Conservation (phyloP, 1,284 basidiomycete species). For the Tilletiaria anomala region DNA sequence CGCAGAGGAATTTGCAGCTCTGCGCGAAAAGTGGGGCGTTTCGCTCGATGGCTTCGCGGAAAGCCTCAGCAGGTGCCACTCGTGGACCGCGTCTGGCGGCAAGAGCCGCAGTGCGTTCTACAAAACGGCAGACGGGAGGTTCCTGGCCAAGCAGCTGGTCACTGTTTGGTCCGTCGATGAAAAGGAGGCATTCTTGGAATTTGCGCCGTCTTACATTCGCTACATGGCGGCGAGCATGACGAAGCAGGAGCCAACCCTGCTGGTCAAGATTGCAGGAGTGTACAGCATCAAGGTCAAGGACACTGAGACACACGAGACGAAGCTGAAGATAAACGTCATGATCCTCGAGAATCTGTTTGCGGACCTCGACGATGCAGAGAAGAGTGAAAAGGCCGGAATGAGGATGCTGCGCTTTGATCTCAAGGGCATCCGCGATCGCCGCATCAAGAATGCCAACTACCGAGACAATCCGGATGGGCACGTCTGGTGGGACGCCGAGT, state of each 20-base stretch:
- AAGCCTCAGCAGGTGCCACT: conserved; percentile 20
- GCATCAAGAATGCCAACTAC: conserved; percentile 9
- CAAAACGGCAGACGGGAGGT: conserved; percentile 22
- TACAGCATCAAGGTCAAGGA: conserved; percentile 35
- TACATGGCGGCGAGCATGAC: conserved; percentile 25
- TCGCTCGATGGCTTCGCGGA: conserved; percentile 16
- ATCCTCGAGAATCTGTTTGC: conserved; percentile 30
- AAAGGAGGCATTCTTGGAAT: conserved; percentile 30
- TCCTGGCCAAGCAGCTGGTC: conserved; percentile 27
- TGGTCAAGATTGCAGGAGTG: conserved; percentile 31
- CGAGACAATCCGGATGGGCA: neutral
- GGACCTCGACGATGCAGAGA: conserved; percentile 8
- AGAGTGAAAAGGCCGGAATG: conserved; percentile 7
- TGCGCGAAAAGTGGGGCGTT: conserved; percentile 24
- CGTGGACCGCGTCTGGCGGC: conserved; percentile 21
- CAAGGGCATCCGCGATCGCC: conserved; percentile 28
- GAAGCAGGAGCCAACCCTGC: conserved; percentile 22
- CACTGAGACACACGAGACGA: conserved; percentile 16
- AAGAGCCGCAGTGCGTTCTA: conserved; percentile 27
- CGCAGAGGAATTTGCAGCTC: conserved; percentile 27
- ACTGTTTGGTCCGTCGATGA: conserved; percentile 31
- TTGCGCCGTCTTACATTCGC: conserved; percentile 28
- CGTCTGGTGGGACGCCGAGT: conserved; percentile 11
- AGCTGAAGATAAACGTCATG: conserved; percentile 30
- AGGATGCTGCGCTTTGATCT: conserved; percentile 18